Percentiles rank a stretch among this genome's conserved stretches.
Conservation (phyloP, 495 filamentous ascomycete genomes). For the Hyaloscypha finlandica region DNA sequence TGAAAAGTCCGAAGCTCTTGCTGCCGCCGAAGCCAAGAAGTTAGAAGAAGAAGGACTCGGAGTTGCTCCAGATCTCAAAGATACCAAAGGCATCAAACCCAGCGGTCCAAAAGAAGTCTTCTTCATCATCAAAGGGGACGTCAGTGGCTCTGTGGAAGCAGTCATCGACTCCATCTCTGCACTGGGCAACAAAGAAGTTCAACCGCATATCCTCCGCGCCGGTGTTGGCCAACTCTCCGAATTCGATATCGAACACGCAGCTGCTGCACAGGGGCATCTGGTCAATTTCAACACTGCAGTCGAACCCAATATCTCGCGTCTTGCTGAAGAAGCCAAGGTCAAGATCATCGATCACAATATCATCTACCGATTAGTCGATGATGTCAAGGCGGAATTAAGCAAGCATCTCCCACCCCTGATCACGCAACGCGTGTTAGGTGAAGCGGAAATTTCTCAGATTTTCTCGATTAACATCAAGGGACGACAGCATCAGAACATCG, state of each 20-base stretch:
- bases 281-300: slow-evolving; percentile 84
- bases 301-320: slow-evolving; percentile 64
- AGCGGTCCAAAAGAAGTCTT: slow-evolving; percentile 65
- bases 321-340: slow-evolving; percentile 71
- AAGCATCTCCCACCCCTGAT: slow-evolving; percentile 66
- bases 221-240: slow-evolving; percentile 78
- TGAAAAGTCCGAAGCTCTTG: slow-evolving; percentile 43
- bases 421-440: slow-evolving; percentile 71
- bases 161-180: slow-evolving; percentile 71
- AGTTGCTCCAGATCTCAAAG: slow-evolving; percentile 6
- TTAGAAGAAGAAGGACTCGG: slow-evolving; percentile 20
- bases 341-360: slow-evolving; percentile 82
- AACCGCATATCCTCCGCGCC: slow-evolving; percentile 72
- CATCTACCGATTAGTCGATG: slow-evolving; percentile 89
- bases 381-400: slow-evolving; percentile 68
- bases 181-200: slow-evolving; percentile 82
- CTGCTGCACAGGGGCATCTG: slow-evolving; percentile 67
- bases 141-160: slow-evolving; percentile 90
- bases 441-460: slow-evolving; percentile 80
- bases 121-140: slow-evolving; percentile 91
- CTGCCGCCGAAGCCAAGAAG: slow-evolving; percentile 34
- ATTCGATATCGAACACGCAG: slow-evolving; percentile 87
- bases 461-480: slow-evolving; percentile 83
- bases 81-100: slow-evolving; percentile 34
- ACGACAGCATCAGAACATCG: slow-evolving; percentile 68